Evolutionary conservation across 192 early-diverging fungal species (phyloP).

Genomic region (Coemansia sp.): DNA sequence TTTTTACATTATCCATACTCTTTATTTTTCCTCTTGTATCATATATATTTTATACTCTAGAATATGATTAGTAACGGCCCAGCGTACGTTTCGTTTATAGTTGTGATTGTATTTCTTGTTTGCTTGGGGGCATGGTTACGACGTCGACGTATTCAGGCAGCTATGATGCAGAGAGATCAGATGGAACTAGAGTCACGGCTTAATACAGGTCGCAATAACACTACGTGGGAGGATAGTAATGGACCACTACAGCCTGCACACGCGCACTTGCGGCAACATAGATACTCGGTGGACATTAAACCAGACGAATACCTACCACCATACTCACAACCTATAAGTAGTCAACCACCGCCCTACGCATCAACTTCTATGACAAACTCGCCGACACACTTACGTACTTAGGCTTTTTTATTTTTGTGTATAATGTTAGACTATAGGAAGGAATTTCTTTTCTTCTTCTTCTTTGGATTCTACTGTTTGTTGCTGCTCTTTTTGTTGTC

Average conservation of each 20-base stretch:
- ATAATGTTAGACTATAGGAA: neutral
- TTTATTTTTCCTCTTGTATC: neutral
- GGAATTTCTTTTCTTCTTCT: neutral
- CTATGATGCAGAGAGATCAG: conserved; percentile 2
- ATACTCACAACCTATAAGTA: conserved; percentile 3
- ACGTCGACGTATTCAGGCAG: conserved; percentile 13
- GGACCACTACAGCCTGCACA: neutral
- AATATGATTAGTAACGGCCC: conserved; percentile 3
- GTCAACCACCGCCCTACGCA: conserved; percentile 5
- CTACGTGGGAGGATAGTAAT: neutral
- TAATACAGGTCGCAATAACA: neutral
- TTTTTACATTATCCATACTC: neutral
- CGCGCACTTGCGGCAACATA: neutral
- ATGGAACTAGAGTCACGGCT: neutral
- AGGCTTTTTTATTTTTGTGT: neutral
- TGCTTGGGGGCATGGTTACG: conserved; percentile 9
- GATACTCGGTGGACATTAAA: neutral
- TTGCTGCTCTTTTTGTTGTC: neutral
- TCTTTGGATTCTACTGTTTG: neutral
- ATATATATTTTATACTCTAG: conserved; percentile 1
- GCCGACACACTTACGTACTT: neutral
- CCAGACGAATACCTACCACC: conserved; percentile 32
- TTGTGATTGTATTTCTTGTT: conserved; percentile 5
- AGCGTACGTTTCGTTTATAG: conserved; percentile 24
- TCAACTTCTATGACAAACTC: neutral